These are phyloP conservation scores for Thielaviopsis ethacetica DNA, from an alignment of 2,329 filamentous ascomycete genomes.

Conservation along the genomic window DNA sequence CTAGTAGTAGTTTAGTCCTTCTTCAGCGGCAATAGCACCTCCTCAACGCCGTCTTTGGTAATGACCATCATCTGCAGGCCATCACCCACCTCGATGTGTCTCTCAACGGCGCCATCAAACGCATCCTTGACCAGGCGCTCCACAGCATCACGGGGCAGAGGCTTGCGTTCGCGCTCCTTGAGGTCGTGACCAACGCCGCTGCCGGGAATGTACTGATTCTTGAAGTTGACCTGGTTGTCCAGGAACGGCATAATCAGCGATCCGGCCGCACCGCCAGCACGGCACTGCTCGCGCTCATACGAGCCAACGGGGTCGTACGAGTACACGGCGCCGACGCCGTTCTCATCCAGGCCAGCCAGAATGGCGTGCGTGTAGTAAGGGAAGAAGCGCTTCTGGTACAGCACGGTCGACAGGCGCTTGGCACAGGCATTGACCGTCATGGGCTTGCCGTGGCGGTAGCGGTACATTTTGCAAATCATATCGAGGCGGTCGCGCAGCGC, in stretches of 20 bases:
- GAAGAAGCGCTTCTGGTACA: slow-evolving; percentile 97
- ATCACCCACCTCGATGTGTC: slow-evolving; percentile 98
- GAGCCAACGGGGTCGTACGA: slow-evolving; percentile 96
- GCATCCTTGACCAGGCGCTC: slow-evolving; percentile 89
- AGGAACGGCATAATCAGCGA: slow-evolving; percentile 98
- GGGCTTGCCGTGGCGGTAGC: slow-evolving; percentile 91
- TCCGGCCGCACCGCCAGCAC: slow-evolving; percentile 79
- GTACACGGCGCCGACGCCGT: slow-evolving; percentile 87
- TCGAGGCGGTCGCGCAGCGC: slow-evolving; percentile 89
- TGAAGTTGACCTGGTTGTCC: slow-evolving; percentile 99
- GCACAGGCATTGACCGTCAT: slow-evolving; percentile 92
- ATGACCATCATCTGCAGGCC: slow-evolving; percentile 90
- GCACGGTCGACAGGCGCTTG: slow-evolving; percentile 82
- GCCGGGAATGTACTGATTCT: slow-evolving; percentile 89
- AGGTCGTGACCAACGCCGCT: slow-evolving; percentile 72
- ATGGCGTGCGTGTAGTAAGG: slow-evolving; percentile 97
- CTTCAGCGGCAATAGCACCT: slow-evolving; percentile 74
- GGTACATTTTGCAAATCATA: slow-evolving; percentile 95
- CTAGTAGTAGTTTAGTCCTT: slow-evolving; percentile 53
- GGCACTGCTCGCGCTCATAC: slow-evolving; percentile 93
- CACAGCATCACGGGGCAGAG: slow-evolving; percentile 56
- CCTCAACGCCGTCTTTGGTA: slow-evolving; percentile 74
- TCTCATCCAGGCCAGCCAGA: slow-evolving; percentile 82
- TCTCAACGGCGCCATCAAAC: slow-evolving; percentile 93
- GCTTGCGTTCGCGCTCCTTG: slow-evolving; percentile 51